Evolutionary conservation across 2,329 filamentous ascomycete species (phyloP), one percentile per base, ranked within the genome.

Genomic region (Penicillium sp.): DNA sequence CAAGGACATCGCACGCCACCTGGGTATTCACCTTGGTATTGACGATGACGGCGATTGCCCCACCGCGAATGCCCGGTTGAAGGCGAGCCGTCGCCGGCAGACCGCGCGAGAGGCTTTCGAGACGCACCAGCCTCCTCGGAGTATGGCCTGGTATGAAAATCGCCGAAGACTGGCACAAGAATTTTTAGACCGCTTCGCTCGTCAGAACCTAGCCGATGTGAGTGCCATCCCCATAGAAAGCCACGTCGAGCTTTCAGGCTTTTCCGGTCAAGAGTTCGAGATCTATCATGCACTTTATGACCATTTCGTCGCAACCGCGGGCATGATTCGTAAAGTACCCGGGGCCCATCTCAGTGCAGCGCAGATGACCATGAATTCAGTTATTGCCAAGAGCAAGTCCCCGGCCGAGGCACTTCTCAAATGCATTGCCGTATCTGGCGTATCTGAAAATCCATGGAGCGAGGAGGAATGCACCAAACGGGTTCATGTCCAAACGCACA

Each of bases 61-160:
- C 4, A 64, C 73, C 3, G 75, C 74, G 34, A 69, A 69, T n/a
- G 63, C 65, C n/a, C 74, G 76, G 26, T 65, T 76, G 32, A 72
- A 69, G 18, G 24, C 39, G 1, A 45, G 57, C 42, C 56, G 56
- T 41, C 51, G 62, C 36, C 48, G 57, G 12, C 49, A 53, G 39
- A 55, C 67, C 54, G 72, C 69, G 33, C 75, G 77, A 1, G 81
- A 85, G 55, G 65, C 71, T 4, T 84, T 85, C 51, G 68, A 80
- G 4, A 69, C 74, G 0, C 80, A 76, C 55, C 70, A 74, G 1
- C 66, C 76, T 27, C 59, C 68, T 3, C 70, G 72, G 9, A 82
- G 79, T 2, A 59, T 72, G 5, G 68, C 71, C 5, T 80, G 78
- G 75, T 76, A 83, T 52, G 49, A 66, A 28, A 68, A 69, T 9